phyloP scores from a whole-genome alignment of 352 stramenopile species.

The Globisporangium solare region DNA sequence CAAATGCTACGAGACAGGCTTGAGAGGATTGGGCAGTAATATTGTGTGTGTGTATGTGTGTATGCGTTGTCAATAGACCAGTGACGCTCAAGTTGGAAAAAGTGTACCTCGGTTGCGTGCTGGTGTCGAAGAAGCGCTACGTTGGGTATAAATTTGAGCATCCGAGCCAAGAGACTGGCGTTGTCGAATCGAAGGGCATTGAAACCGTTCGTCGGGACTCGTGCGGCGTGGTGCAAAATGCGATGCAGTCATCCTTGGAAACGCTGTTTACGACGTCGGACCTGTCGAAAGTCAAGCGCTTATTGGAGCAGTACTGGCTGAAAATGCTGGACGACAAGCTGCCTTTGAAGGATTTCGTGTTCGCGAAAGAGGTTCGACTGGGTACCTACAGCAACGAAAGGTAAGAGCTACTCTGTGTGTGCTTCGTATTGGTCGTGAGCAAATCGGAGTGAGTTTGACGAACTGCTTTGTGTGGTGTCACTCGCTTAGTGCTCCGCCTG shows the following conservation, averaged over 20 bases:
- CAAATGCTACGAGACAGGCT: too few species aligned
- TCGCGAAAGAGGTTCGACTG: slow-evolving; percentile 82
- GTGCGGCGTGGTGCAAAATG: slow-evolving; percentile 80
- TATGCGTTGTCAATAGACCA: slow-evolving; percentile 28
- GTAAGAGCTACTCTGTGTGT: slow-evolving; percentile 16
- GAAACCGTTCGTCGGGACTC: slow-evolving; percentile 92
- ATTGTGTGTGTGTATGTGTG: neutral
- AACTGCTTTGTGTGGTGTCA: too few species aligned
- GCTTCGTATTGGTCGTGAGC: neutral
- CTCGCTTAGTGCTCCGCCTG: slow-evolving; percentile 49
- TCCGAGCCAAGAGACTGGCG: slow-evolving; percentile 33
- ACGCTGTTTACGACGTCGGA: slow-evolving; percentile 68
- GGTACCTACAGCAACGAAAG: slow-evolving; percentile 72
- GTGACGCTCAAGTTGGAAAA: slow-evolving; percentile 87
- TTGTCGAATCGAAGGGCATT: slow-evolving; percentile 90
- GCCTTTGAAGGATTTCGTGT: slow-evolving; percentile 76
- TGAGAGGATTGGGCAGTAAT: neutral
- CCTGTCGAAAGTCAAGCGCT: slow-evolving; percentile 62
- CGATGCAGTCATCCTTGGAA: slow-evolving; percentile 63
- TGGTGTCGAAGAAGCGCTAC: slow-evolving; percentile 96
- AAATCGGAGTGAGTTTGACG: too few species aligned
- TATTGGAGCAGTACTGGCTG: slow-evolving; percentile 58
- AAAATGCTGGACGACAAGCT: slow-evolving; percentile 63
- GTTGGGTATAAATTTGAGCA: slow-evolving; percentile 85
- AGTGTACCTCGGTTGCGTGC: slow-evolving; percentile 90